phyloP scores from a whole-genome alignment of 768 basidiomycete genomes.

The Amanita subjunquillea region DNA sequence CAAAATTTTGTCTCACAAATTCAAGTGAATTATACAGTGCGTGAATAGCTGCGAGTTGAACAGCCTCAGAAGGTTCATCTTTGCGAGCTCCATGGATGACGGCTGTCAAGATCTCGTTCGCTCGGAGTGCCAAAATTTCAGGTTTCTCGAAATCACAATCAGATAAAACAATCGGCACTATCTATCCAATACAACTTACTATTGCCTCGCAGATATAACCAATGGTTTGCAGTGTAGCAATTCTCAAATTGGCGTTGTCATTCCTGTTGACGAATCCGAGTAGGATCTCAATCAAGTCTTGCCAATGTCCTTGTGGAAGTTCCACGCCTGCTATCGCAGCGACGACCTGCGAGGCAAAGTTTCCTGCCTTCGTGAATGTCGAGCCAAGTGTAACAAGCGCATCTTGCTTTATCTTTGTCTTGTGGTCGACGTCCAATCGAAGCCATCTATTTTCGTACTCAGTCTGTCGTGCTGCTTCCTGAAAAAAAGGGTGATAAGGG shows the following conservation, averaged over 20 bases:
- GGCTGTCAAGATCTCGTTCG: conserved; percentile 96
- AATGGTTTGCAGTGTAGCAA: conserved; percentile 88
- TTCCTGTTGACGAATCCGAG: conserved; percentile 79
- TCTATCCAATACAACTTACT: conserved; percentile 42
- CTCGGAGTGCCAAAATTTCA: conserved; percentile 76
- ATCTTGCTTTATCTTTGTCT: conserved; percentile 80
- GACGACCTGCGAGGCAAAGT: conserved; percentile 88
- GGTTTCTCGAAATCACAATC: conserved; percentile 59
- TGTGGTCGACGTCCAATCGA: conserved; percentile 53
- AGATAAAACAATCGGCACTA: conserved; percentile 9
- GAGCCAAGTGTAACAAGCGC: conserved; percentile 78
- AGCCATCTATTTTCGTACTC: conserved; percentile 80
- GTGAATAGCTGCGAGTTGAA: conserved; percentile 88
- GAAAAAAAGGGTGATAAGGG: conserved; percentile 12
- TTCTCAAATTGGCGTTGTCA: conserved; percentile 61
- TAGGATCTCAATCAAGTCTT: conserved; percentile 79
- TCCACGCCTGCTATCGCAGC: conserved; percentile 92
- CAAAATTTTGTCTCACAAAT: conserved; percentile 96
- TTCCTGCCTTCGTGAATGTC: conserved; percentile 58
- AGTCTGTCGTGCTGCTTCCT: conserved; percentile 70
- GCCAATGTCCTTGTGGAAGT: conserved; percentile 82
- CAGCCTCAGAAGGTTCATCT: conserved; percentile 85
- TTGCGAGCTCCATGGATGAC: conserved; percentile 97
- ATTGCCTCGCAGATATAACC: conserved; percentile 96
- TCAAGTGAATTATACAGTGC: conserved; percentile 93